Evolutionary conservation across 2,329 filamentous ascomycete species (phyloP).

Genomic region (Elsinoe necatrix): DNA sequence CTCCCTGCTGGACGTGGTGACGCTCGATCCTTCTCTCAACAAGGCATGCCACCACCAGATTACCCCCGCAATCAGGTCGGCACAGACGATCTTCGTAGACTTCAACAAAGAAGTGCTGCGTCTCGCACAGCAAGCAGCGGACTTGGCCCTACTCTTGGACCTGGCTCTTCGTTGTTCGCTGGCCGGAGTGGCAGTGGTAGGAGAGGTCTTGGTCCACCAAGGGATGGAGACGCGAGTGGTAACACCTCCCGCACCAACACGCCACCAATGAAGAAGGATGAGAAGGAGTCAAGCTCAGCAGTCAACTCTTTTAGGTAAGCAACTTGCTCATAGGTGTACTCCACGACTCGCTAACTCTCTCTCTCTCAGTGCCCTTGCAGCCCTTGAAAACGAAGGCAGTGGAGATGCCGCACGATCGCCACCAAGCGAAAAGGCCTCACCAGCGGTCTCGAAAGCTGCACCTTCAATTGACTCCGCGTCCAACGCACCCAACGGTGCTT

Average conservation of each 20-base stretch:
- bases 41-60: constrained; percentile 56
- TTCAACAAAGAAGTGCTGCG: constrained; percentile 58
- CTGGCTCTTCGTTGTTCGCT: constrained; percentile 69
- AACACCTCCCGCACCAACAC: constrained; percentile 85
- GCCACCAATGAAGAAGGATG: constrained; percentile 59
- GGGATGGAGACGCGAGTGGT: constrained; percentile 65
- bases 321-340: neutral
- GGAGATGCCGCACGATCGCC: constrained; percentile 55
- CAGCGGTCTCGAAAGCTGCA: constrained; percentile 24
- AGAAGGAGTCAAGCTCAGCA: constrained; percentile 56
- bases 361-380: constrained; percentile 41
- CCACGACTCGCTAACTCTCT: no score
- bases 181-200: constrained; percentile 88
- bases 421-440: constrained; percentile 27
- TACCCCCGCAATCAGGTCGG: constrained; percentile 72
- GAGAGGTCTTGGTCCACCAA: constrained; percentile 63
- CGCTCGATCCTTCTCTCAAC: constrained; percentile 70
- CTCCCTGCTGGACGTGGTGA: constrained; percentile 74
- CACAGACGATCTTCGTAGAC: constrained; percentile 81
- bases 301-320: constrained; percentile 91
- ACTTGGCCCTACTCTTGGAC: constrained; percentile 58
- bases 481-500: constrained; percentile 31
- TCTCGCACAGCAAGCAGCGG: constrained; percentile 52
- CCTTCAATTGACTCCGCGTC: constrained; percentile 36
- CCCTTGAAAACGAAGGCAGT: constrained; percentile 49